Base-by-base conservation (phyloP, 2,329 filamentous ascomycete genomes). In the Fusarium camptoceras region DNA sequence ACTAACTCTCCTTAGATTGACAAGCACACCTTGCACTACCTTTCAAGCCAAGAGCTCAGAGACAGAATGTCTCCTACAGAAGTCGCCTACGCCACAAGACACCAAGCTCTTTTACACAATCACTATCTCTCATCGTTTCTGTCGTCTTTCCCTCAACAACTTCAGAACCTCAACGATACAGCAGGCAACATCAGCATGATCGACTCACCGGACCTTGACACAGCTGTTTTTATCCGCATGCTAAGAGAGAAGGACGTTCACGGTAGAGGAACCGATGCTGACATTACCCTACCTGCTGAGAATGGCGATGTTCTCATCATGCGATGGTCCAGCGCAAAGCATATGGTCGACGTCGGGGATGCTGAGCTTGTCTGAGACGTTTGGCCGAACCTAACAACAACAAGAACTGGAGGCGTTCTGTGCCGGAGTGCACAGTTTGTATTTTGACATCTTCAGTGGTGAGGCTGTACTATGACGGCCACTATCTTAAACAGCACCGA, bases 161-260 rank as follows among this genome's bases (percentile, higher is more conserved):
- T 99, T 74, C 92, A 95, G 79, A 90, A 94, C 72, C 83, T 99
- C 56, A 97, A 98, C 81, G 96, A 99, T 82, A 93, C 92, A 16
- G 90, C 92, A 0, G 95, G 94, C 30, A 94, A 94, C 12, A 91
- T 95, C 59, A 94, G 88, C 81, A 99, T 99, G 96, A 89, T 98
- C 30, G 94, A 97, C 76, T 85, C 88, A 4, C 96, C 96, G 0
- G 96, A 98, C 78, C 82, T 89, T 49, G 92, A 96, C 65, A 86
- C 88, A 3, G 94, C 94, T 10, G 94, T 98, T 4, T 98, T 99
- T 79, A 89, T 94, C 42, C 85, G 95, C 66, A 85, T 92, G 50
- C 80, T 94, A 55, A 85, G 84, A 56, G 88, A 92, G 75, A 82
- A 84, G 5, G 82, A 87, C 8, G 86, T 90, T 15, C 82, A 84